A percentile compares a stretch with the other conserved stretches of the same genome.
Conservation (phyloP, 148 eudicot genomes). For the Salicornia ramosissima region DNA sequence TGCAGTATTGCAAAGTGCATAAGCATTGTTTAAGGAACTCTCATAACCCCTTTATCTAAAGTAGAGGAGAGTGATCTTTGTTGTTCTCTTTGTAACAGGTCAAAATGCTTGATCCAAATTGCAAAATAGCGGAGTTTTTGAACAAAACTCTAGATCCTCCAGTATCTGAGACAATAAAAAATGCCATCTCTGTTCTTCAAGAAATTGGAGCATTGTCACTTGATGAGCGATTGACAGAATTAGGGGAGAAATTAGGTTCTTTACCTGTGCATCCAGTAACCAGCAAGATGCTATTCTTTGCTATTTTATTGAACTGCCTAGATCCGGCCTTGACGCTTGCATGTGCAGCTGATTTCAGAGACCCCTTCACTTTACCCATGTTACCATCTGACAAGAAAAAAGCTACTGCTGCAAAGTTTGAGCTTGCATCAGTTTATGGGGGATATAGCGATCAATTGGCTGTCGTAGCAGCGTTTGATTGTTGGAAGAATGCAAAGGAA, state of each 20-base stretch:
- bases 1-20: neutral
- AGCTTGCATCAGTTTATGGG: slow-evolving; percentile 75
- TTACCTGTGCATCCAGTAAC: slow-evolving; percentile 86
- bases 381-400: slow-evolving; percentile 52
- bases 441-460: slow-evolving; percentile 93
- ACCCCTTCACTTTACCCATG: slow-evolving; percentile 84
- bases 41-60: neutral
- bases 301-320: slow-evolving; percentile 76
- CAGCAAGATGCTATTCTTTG: slow-evolving; percentile 88
- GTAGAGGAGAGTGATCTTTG: neutral
- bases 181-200: slow-evolving; percentile 73
- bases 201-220: slow-evolving; percentile 82
- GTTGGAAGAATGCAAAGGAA: slow-evolving; percentile 73
- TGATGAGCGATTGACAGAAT: slow-evolving; percentile 75
- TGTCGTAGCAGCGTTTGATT: slow-evolving; percentile 82
- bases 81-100: slow-evolving; percentile 45
- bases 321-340: slow-evolving; percentile 96
- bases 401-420: slow-evolving; percentile 64
- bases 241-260: slow-evolving; percentile 69
- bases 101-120: slow-evolving; percentile 72
- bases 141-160: slow-evolving; percentile 89
- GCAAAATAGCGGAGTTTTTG: slow-evolving; percentile 70
- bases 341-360: slow-evolving; percentile 76
- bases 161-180: slow-evolving; percentile 60
- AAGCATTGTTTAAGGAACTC: neutral